Evolutionary conservation across 495 filamentous ascomycete genomes (phyloP), one percentile per base, ranked within the genome.

Genomic region (Tuber calosporum): DNA sequence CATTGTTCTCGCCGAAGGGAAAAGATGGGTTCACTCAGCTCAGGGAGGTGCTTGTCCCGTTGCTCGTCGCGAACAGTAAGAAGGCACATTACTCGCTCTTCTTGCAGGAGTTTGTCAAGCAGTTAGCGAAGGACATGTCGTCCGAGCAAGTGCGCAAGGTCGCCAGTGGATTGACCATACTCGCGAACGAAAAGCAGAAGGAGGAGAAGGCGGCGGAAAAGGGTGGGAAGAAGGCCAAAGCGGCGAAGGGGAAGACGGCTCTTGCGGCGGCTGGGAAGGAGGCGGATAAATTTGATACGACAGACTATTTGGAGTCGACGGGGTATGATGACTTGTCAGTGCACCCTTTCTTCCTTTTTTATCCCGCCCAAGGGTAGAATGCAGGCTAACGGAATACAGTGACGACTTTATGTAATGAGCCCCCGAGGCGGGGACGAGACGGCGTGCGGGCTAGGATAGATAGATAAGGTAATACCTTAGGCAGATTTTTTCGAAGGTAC

Each of bases 141-240:
- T 94, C 91, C 80, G 89, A 92, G 71, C 93, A 98, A 84, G 93
- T 97, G 81, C 96, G 97, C 88, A 97, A 97, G 86, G 87, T 97
- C 73, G 88, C 93, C 4, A 94, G 90, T 84, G 87, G 88, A 40
- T 83, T 98, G 80, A 94, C 93, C 34, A 90, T 91, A 17, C 85
- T 97, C 68, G 87, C 92, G 79, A 99, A 99, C 81, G 96, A 99
- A 88, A 97, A 95, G 87, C 92, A 97, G 92, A 96, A 92, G 86
- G 95, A 97, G 84, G 96, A 99, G 88, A 96, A 97, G 86, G 87
- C 89, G 19, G 89, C 92, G 4, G 94, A 97, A 77, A 98, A 97
- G 86, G 91, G 92, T 37, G 92, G 89, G 75, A 98, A 97, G 90
- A 99, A 98, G 88, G 90, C 85, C 74, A 97, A 97, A 87, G 92